These are phyloP conservation scores for Pinus tabuliformis DNA, from an alignment of 75 land plant genomes.

Conservation along the genomic window DNA sequence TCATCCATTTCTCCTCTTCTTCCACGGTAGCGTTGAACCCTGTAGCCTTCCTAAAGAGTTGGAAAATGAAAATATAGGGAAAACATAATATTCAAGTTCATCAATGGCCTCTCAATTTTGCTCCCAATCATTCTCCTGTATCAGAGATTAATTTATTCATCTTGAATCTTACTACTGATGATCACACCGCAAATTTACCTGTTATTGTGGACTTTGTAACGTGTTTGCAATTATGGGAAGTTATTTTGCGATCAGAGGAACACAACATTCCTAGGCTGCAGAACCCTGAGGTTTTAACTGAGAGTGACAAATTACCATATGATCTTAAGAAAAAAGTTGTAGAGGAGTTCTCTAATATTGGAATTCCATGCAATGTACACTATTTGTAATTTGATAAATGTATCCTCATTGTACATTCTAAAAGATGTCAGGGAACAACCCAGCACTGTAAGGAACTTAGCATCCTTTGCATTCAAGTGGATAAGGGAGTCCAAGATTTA, in stretches of 20 bases:
- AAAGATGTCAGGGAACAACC: too few species aligned
- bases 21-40: constrained; percentile 20
- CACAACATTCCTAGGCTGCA: constrained; percentile 9
- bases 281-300: constrained; percentile 18
- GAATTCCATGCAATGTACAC: too few species aligned
- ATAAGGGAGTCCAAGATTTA: not conserved
- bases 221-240: constrained; percentile 17
- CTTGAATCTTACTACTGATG: not conserved
- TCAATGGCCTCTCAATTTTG: constrained; percentile 21
- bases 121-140: constrained; percentile 4
- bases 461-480: too few species aligned
- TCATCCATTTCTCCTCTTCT: not conserved
- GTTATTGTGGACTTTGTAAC: constrained; percentile 10
- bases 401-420: too few species aligned
- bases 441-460: too few species aligned
- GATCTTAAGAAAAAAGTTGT: too few species aligned
- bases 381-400: too few species aligned
- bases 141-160: constrained; percentile 2
- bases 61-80: constrained; percentile 19
- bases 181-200: not conserved
- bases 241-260: constrained; percentile 9
- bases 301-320: too few species aligned
- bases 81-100: not conserved
- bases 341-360: too few species aligned
- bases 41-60: constrained; percentile 15